phyloP scores from a whole-genome alignment of 2,329 filamentous ascomycete species.

The Nemania sp. region DNA sequence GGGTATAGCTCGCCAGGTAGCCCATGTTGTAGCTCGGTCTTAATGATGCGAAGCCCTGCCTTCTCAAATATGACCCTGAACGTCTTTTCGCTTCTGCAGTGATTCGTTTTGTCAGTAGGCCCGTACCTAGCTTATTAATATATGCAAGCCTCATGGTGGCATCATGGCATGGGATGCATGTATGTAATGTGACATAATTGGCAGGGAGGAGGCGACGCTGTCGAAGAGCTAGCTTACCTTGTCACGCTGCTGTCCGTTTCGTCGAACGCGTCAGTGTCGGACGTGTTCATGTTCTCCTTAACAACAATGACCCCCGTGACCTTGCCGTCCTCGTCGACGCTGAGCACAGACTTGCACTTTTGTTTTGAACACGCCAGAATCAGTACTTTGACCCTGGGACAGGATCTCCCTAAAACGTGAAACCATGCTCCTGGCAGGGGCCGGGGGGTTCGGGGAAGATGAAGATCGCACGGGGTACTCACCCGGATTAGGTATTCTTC shows the following conservation, averaged over 20 bases:
- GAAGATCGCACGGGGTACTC: conserved; percentile 1
- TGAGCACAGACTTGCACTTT: conserved; percentile 52
- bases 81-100: conserved; percentile 66
- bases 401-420: not conserved
- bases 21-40: conserved; percentile 68
- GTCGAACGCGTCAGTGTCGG: conserved; percentile 70
- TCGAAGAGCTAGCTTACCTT: conserved; percentile 52
- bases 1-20: conserved; percentile 63
- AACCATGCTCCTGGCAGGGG: conserved; percentile 3
- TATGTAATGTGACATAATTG: not conserved
- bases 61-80: conserved; percentile 70
- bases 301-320: conserved; percentile 63
- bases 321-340: conserved; percentile 36
- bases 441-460: not conserved
- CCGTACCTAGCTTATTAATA: not conserved
- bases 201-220: conserved; percentile 29
- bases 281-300: conserved; percentile 76
- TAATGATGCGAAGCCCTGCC: conserved; percentile 69
- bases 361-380: not conserved
- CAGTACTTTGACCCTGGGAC: not conserved
- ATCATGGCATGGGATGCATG: not conserved
- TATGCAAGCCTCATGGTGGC: not conserved
- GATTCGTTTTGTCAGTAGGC: conserved; percentile 16
- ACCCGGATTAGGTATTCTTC: conserved; percentile 63
- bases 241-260: conserved; percentile 77